Base-by-base conservation (phyloP, 2,329 filamentous ascomycete genomes). In the Fusarium stilboides region DNA sequence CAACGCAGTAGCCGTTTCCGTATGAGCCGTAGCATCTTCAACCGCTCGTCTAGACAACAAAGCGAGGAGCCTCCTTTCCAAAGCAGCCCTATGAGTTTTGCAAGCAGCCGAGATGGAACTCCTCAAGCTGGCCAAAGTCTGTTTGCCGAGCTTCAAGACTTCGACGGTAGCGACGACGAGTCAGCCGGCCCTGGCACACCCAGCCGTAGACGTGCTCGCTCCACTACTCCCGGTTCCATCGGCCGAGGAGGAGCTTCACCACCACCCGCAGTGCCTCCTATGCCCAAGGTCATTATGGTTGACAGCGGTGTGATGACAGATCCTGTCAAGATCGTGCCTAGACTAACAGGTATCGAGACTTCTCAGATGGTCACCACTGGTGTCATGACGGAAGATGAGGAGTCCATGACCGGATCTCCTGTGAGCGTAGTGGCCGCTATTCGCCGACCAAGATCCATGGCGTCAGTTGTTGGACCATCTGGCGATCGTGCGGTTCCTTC, bases 91-190 rank as follows among this genome's bases (percentile, higher is more conserved):
- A 84, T 85, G 49, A 89, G 87, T 75, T 84, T 86, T 66, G 81
- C 79, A 19, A 84, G 82, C 63, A 85, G 83, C 70, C 86, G 83
- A 66, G 78, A 68, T 33, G 82, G 81, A 45, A 88, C 86, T 5
- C 83, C 87, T 12, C 81, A 86, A 58, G 78, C 80, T 43, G 80
- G 88, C 17, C 93, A 97, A 82, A 98, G 92, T 75, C 84, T 99
- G 51, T 97, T 96, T 77, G 94, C 94, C 40, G 96, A 99, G 79
- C 86, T 99, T 42, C 93, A 92, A 54, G 93, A 94, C 70, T 83
- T 98, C 43, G 91, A 89, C 65, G 89, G 89, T 68, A 91, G 92
- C 71, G 92, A 93, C 66, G 92, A 93, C 62, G 91, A 91, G 65
- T 90, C 92, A 55, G 83, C 80, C 61, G 84, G 83, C 19, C 84